Conservation (phyloP, 257 asterid genomes). For the Catharanthus roseus region DNA sequence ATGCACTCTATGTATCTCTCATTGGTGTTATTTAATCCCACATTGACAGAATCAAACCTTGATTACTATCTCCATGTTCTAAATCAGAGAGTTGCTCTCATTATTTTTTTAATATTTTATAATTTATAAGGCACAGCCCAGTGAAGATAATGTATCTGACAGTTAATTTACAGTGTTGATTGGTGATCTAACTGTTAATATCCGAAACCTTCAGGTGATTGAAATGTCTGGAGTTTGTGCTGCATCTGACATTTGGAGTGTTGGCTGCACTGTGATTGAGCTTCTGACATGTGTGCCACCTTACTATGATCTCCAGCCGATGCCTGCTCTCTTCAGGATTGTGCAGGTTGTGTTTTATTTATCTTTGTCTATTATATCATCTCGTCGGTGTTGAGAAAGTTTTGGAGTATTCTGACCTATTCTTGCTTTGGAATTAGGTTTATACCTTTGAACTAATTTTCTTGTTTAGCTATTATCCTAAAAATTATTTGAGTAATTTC, state of each 20-base stretch:
- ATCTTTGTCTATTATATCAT: neutral
- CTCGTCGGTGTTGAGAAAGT: neutral
- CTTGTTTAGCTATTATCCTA: neutral
- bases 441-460: conserved; percentile 1
- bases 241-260: conserved; percentile 99
- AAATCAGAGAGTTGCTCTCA: neutral
- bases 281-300: conserved; percentile 97
- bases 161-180: neutral
- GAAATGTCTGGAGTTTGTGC: conserved; percentile 99
- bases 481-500: neutral
- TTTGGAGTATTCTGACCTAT: neutral
- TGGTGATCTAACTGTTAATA: neutral
- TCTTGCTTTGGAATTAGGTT: neutral
- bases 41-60: neutral
- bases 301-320: conserved; percentile 94
- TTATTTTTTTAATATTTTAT: no score
- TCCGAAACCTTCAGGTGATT: conserved; percentile 60
- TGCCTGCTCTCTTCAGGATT: conserved; percentile 97
- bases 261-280: conserved; percentile 98
- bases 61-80: neutral
- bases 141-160: neutral
- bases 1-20: neutral
- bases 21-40: neutral
- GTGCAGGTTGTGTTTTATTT: conserved; percentile 65
- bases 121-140: no score